Base-by-base conservation (phyloP, 1,284 basidiomycete genomes). In the Cutaneotrichosporon dermatis region DNA sequence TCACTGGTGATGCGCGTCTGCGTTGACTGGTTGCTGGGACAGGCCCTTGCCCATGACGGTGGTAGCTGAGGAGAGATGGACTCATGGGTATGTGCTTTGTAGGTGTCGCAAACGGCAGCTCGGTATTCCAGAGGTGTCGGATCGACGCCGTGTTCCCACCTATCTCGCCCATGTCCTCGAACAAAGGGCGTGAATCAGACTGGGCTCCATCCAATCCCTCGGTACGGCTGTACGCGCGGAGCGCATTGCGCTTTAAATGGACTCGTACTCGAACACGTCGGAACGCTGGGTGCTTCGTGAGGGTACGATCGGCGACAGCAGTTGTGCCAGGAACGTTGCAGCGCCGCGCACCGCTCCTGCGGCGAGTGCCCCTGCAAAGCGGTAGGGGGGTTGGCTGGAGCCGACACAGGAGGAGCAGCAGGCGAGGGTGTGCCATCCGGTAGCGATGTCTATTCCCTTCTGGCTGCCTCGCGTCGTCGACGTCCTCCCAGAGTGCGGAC, bases 251-350 rank as follows among this genome's bases (percentile, higher is more conserved):
- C 8, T 70, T 61, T 1, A 77, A 68, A 54, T 77, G 73, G 63
- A 54, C 54, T 76, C 74, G 57, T 73, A 77, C 58, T 77, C 75
- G 57, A 76, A 77, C 12, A 72, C 69, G 51, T 62, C 64, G 2
- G 75, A 77, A 2, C 62, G 66, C 48, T 66, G 65, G 0, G 75
- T 76, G 15, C 53, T 67, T 8, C 75, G 63, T 2, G 75, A 77
- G 0, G 59, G 43, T 65, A 51, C 75, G 68, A 35, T 73, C 71
- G 4, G 39, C 25, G 25, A 25, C 25, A 16, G 8, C 41, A 12
- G 9, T 13, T 16, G 34, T 41, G 36, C 15, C 46, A n/a, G 42
- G 8, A 53, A 33, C 33, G 52, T 35, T 13, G 44, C 53, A 15
- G 16, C 36, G 7, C 11, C 53, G 0, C 25, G 41, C 49, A 35